Percentiles rank a stretch among this genome's conserved stretches.
Conservation (phyloP, 257 asterid genomes). For the Verbena officinalis region DNA sequence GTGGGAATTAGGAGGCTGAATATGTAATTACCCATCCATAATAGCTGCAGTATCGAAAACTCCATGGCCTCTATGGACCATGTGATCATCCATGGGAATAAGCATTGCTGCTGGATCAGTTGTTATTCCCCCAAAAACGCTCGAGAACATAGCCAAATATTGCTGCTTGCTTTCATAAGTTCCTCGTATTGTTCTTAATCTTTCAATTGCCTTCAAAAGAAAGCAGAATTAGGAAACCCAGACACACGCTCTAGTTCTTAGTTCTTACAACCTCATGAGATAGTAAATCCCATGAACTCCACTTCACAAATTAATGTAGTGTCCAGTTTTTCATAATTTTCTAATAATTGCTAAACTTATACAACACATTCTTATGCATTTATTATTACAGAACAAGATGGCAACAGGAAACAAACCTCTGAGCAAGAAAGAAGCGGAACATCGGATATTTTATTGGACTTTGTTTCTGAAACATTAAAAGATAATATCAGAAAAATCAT, state of each 20-base stretch:
- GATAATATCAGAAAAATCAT: slow-evolving; percentile 15
- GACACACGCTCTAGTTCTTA: no score
- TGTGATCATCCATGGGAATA: slow-evolving; percentile 94
- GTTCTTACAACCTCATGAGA: not conserved
- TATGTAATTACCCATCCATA: slow-evolving; percentile 65
- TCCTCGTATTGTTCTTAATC: slow-evolving; percentile 51
- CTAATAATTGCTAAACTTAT: not conserved
- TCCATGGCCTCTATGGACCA: slow-evolving; percentile 97
- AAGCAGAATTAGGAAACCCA: not conserved
- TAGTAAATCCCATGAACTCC: not conserved
- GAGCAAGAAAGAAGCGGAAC: slow-evolving; percentile 71
- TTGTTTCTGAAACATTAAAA: slow-evolving; percentile 40
- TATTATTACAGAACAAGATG: not conserved
- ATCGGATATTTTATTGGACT: slow-evolving; percentile 35
- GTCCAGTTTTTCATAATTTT: not conserved
- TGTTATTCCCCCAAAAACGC: slow-evolving; percentile 83
- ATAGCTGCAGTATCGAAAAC: slow-evolving; percentile 94
- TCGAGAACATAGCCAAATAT: slow-evolving; percentile 88
- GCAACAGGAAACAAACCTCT: slow-evolving; percentile 57
- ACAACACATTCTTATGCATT: not conserved
- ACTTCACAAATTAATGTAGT: slow-evolving; percentile 1
- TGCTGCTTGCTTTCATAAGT: slow-evolving; percentile 59
- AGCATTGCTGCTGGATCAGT: slow-evolving; percentile 89
- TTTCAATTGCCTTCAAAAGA: slow-evolving; percentile 63
- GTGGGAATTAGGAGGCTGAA: slow-evolving; percentile 1